Base-by-base conservation (phyloP, 306 rosid species). In the Medicago lupulina region DNA sequence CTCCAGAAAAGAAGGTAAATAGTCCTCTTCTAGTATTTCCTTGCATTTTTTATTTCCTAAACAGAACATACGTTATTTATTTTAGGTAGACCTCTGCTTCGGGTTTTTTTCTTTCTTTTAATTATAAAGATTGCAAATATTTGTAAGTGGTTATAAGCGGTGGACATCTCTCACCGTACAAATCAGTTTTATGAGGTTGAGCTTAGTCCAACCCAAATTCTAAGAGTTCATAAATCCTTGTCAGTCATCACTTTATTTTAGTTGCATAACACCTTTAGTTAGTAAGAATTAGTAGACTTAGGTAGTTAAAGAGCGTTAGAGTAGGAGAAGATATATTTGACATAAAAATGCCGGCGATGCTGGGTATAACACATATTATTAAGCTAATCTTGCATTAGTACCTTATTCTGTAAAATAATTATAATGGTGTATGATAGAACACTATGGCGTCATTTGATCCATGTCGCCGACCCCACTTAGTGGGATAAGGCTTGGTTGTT, bases 1-100 rank as follows among this genome's bases (percentile, higher is more conserved):
- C 93, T 76, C 99, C 99, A 19, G 87, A 84, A 76, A 87, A 87
- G 82, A 92, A 90, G 97, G 99, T 95, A 85, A 82, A 38, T 55
- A 63, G 39, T 77, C 76, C 74, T 74, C 65, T 81, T 65, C 43
- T 21, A 38, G 64, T 55, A 70, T 82, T 79, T 38, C 39, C 74
- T 60, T 75, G 21, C 38, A 40, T 60, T 61, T 54, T 76, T 57
- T 57, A 19, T 46, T 43, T 13, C 44, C 61, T 47, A 46, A 23
- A 62, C 17, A 71, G 46, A 58, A 9, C 31, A 49, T 14, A 41
- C 51, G 7, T 76, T 43, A 4, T 19, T 12, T 43, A 57, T 57
- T 54, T 17, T 10, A 19, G 17, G 47, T 28, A 60, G 47, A 19
- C 21, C 16, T 54, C 76, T 43, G 49, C 21, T 50, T 61, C 53